Evolutionary conservation across 208 protist species (phyloP), one percentile per base, ranked within the genome.

Genomic region (Crithidia sp.): DNA sequence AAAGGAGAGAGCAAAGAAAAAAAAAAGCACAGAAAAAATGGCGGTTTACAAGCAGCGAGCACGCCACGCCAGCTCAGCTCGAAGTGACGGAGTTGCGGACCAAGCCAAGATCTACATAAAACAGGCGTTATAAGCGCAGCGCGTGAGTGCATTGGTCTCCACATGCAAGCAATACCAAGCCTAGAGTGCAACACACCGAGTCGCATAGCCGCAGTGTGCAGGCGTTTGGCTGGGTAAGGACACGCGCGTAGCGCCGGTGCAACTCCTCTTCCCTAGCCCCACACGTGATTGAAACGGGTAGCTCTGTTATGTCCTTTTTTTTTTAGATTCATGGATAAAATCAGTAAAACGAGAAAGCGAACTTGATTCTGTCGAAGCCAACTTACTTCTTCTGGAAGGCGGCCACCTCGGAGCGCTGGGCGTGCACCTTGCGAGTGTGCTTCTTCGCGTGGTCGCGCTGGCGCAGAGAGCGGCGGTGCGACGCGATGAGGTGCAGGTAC

Each of bases 341-440:
- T 80, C 49, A 57, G 44, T 7, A 55, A 72, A 55, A 63, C 40
- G 45, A 56, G 41, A 71, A 62, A 63, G 19, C 6, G 52, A 37
- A 60, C 14, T 39, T 64, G 59, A 64, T 64, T 64, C 59, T 39
- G 52, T 93, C 87, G 71, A 77, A 86, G 72, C 92, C 76, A 53
- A 94, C 91, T 92, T 76, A 81, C 76, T 82, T 81, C 76, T 85
- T 90, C 77, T 85, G 83, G 81, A 82, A 95, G 79, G 67, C 71
- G 55, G 77, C 67, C 84, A 95, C 74, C 77, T 93, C 88, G 37
- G 73, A 47, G 76, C 89, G 81, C 84, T 94, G 91, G 65, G 60
- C 49, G 47, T 72, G 70, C 45, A 94, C 84, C 80, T 93, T 93
- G 58, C 64, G 76, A 59, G 71, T 67, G 84, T 94, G 89, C 71